Base-by-base conservation (phyloP, 805 yeast species). In the Candida adriatica region DNA sequence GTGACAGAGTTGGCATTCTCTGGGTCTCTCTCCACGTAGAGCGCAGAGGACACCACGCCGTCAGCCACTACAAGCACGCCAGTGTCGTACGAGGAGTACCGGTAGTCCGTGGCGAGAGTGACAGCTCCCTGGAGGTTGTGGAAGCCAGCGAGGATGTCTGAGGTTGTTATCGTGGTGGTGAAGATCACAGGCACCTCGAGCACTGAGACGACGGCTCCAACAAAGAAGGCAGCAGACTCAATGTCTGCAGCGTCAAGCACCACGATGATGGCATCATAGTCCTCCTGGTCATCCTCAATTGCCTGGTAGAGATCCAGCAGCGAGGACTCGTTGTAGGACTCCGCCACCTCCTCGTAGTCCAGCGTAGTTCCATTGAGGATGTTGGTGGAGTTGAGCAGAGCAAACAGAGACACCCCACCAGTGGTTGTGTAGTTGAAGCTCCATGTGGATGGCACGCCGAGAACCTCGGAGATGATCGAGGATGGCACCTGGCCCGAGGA, bases 131-230 rank as follows among this genome's bases (percentile, higher is more conserved):
- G 66, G 35, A 71, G 54, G 47, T 70, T 68, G 1, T 70, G 68
- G 2, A 75, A 75, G 43, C 68, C 75, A 1, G 70, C 58, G 13
- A 70, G 56, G 7, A 73, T 64, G 21, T 72, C 65, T n/a, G 67
- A 58, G 0, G 73, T 71, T 35, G 73, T 53, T 70, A 69, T 65
- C 13, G 68, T 57, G 1, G 75, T 74, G 37, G 75, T 67, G 51
- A 71, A 47, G 6, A 70, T 73, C 30, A 70, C 61, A 5, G 78
- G 76, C 33, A 63, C 21, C 10, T 35, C 26, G 11, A 33, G 16
- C 5, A 54, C 49, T 4, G 65, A 38, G 11, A 70, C 65, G 25
- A 62, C 50, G 16, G 26, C 26, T 35, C 68, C 69, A 23, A 69
- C 46, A 42, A 70, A 70, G 45, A 70, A 70, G 1, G 72, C 66